A percentile compares a stretch with the other conserved stretches of the same genome.
phyloP scores from a whole-genome alignment of 371 early-diverging fungal genomes.

The Saksenaea oblongispora region DNA sequence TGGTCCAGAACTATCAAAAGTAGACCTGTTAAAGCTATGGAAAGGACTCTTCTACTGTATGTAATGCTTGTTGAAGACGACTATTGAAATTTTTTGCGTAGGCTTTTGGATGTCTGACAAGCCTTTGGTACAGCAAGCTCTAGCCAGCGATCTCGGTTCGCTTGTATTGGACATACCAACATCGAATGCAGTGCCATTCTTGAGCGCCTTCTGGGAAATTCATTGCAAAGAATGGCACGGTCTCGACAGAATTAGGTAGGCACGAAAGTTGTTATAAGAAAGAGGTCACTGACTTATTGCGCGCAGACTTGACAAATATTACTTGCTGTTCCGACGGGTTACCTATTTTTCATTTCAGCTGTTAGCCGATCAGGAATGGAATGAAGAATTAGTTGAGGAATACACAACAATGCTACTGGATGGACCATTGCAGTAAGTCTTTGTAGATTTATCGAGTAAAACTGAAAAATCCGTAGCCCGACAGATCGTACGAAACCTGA shows the following conservation, averaged over 20 bases:
- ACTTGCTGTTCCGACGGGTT: conserved; percentile 77
- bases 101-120: conserved; percentile 97
- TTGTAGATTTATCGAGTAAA: background rate
- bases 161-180: conserved; percentile 63
- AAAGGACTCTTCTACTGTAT: conserved; percentile 93
- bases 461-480: conserved; percentile 41
- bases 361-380: conserved; percentile 71
- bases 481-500: conserved; percentile 69
- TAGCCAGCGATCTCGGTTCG: conserved; percentile 77
- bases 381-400: conserved; percentile 53
- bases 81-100: conserved; percentile 19
- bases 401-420: conserved; percentile 63
- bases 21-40: conserved; percentile 87
- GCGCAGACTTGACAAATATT: conserved; percentile 82
- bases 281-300: background rate
- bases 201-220: conserved; percentile 83
- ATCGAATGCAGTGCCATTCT: conserved; percentile 59
- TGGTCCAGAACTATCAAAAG: conserved; percentile 55
- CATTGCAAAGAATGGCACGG: conserved; percentile 85
- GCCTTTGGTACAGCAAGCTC: conserved; percentile 85
- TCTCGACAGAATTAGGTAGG: conserved; percentile 81
- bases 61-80: no score
- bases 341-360: conserved; percentile 68
- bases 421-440: conserved; percentile 72
- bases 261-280: background rate